Percentiles rank a stretch among this genome's conserved stretches.
These are phyloP conservation scores for Candida sithepensis DNA, from an alignment of 805 yeast species.

Conservation along the genomic window DNA sequence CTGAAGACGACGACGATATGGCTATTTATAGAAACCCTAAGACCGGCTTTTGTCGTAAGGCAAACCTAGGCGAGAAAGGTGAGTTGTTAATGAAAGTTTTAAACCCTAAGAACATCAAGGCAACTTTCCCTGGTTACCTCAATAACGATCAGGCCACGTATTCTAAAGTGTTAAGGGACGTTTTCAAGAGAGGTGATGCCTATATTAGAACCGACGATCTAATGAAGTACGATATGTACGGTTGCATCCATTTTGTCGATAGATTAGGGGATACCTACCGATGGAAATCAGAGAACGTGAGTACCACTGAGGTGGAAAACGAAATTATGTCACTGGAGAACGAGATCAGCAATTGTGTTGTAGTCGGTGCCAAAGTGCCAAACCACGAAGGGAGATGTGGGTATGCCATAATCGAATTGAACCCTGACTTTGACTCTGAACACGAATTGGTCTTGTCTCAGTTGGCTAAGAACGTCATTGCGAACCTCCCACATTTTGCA, in stretches of 20 bases:
- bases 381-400: conserved; percentile 95
- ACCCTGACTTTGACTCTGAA: conserved; percentile 25
- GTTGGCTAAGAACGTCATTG: conserved; percentile 33
- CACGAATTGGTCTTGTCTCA: conserved; percentile 33
- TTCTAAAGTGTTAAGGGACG: conserved; percentile 69
- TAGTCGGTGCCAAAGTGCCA: conserved; percentile 83
- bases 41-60: conserved; percentile 56
- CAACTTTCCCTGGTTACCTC: conserved; percentile 84
- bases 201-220: conserved; percentile 90
- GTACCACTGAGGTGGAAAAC: conserved; percentile 90
- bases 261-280: conserved; percentile 93
- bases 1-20: conserved; percentile 78
- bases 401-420: conserved; percentile 68
- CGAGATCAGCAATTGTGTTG: conserved; percentile 64
- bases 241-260: conserved; percentile 80
- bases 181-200: conserved; percentile 83
- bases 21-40: conserved; percentile 64
- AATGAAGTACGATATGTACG: conserved; percentile 62
- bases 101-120: conserved; percentile 57
- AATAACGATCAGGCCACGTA: conserved; percentile 78
- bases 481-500: conserved; percentile 75
- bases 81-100: conserved; percentile 78
- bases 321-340: conserved; percentile 44
- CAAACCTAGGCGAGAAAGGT: conserved; percentile 69
- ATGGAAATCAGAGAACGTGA: conserved; percentile 95